phyloP scores from a whole-genome alignment of 2,329 filamentous ascomycete genomes.

The Alternaria hordeiaustralica region DNA sequence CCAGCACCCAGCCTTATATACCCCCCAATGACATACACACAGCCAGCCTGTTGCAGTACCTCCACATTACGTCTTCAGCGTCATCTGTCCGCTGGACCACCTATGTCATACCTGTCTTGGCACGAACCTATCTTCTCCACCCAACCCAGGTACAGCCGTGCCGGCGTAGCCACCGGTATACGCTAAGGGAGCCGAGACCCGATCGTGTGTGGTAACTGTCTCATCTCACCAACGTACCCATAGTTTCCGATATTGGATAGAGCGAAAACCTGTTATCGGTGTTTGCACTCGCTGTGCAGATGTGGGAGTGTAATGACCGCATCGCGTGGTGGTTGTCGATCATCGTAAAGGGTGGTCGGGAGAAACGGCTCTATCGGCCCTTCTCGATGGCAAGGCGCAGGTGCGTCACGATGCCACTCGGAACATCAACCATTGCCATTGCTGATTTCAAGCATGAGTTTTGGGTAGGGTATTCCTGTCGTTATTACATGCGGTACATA shows the following conservation, averaged over 20 bases:
- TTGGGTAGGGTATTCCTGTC: too few species aligned
- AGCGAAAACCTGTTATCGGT: neutral
- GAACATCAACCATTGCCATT: too few species aligned
- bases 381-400: neutral
- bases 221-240: neutral
- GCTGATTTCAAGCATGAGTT: too few species aligned
- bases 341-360: neutral
- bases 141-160: neutral
- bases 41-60: neutral
- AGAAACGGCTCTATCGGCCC: slow-evolving; percentile 5
- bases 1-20: neutral
- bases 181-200: slow-evolving; percentile 2
- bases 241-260: neutral
- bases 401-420: neutral
- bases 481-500: too few species aligned
- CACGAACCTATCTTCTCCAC: neutral
- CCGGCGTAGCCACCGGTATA: neutral
- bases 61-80: slow-evolving; percentile 2
- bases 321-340: neutral
- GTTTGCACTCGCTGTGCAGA: neutral
- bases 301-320: neutral
- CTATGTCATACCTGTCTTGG: slow-evolving; percentile 6
- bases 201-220: neutral
- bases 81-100: neutral
- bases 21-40: neutral